Evolutionary conservation across 768 basidiomycete genomes (phyloP).

Genomic region (Leccinum barrowsii): DNA sequence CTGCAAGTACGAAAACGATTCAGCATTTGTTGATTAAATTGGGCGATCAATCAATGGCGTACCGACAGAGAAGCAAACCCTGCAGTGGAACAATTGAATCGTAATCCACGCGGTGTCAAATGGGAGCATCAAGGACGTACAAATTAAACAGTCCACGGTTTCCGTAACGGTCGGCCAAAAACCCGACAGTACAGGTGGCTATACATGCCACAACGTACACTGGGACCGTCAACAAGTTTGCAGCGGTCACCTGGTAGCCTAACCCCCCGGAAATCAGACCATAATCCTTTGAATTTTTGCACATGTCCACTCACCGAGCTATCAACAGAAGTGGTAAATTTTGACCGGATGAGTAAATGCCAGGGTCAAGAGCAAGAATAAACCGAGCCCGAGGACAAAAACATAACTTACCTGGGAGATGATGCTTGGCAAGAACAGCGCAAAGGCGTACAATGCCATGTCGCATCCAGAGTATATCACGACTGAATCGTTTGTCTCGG

Average conservation of each 20-base stretch:
- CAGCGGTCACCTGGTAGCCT: constrained; percentile 67
- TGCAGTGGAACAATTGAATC: constrained; percentile 1
- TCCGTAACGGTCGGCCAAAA: constrained; percentile 56
- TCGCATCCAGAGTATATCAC: constrained; percentile 52
- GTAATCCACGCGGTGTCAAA: neutral
- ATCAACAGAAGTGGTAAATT: neutral
- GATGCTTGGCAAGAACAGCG: constrained; percentile 78
- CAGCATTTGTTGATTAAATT: neutral
- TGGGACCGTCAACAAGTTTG: constrained; percentile 75
- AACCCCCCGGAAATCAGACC: constrained; percentile 1
- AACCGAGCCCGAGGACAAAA: neutral
- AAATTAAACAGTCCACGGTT: constrained; percentile 62
- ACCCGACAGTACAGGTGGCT: constrained; percentile 62
- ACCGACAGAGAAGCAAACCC: constrained; percentile 28
- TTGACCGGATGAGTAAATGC: neutral
- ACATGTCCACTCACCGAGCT: constrained; percentile 37
- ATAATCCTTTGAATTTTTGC: neutral
- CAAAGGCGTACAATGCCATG: constrained; percentile 73
- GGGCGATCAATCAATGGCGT: neutral
- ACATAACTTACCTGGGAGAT: constrained; percentile 53
- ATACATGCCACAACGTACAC: constrained; percentile 70
- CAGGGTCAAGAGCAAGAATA: neutral
- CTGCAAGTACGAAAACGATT: constrained; percentile 26
- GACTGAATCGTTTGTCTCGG: constrained; percentile 38
- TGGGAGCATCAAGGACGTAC: constrained; percentile 35